Base-by-base conservation (phyloP, 1,284 basidiomycete species). In the Heterobasidion irregulare region DNA sequence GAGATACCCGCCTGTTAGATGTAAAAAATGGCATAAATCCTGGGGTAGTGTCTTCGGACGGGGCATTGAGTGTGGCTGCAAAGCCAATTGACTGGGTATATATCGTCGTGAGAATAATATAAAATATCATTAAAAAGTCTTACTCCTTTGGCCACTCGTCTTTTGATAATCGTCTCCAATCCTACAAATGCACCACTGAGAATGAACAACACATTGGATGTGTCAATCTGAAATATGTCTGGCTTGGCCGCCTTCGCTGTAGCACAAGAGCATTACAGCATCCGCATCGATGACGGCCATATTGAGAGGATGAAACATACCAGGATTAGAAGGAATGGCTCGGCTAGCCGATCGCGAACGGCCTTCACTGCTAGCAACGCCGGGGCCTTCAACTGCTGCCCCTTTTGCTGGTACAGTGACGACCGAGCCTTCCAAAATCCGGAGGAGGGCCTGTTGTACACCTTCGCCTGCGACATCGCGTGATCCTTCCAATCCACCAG, bases 401-500 rank as follows among this genome's bases (percentile, higher is more conserved):
- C 81, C 80, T 71, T 94, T 94, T 4, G 83, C 76, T 60, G 85
- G 92, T 58, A 98, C 78, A 9, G 85, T 87, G 26, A 98, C 79
- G 4, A 85, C 75, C 0, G 92, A 87, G 1, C 95, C 95, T 73
- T 98, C 95, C 76, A 98, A 86, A 80, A 98, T 89, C 50, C 94
- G 80, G 1, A 98, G 75, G 19, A 98, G 76, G 9, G 92, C 83
- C 69, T 98, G 95, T 65, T 98, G 95, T 2, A 98, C 95, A 38
- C 95, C 95, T 75, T 97, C 94, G 5, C 95, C 95, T 18, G 92
- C 89, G 0, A 98, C 94, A 66, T 98, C 96, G 52, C 93, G 84
- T 1, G 89, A 86, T 4, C 86, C 80, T 63, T 91, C 88, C 19
- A 74, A 72, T 12, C 88, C 85, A 10, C 78, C 75, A 32, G 77